Conservation (phyloP, 176 grass and related monocot genomes). For the Guadua angustifolia region DNA sequence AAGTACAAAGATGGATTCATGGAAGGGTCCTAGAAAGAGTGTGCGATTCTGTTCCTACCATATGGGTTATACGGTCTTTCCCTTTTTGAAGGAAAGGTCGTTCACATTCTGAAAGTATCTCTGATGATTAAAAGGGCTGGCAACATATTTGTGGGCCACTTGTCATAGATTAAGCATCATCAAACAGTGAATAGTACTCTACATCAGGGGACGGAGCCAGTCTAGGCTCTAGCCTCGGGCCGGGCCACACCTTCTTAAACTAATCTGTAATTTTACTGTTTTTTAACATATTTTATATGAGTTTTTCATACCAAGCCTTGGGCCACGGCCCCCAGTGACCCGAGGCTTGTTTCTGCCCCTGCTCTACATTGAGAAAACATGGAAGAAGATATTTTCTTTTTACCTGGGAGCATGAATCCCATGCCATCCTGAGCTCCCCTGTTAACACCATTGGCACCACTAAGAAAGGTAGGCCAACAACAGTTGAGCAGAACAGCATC, state of each 20-base stretch:
- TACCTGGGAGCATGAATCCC: conserved; percentile 82
- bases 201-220: too few species aligned
- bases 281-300: too few species aligned
- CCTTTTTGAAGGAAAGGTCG: not conserved
- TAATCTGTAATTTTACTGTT: too few species aligned
- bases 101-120: conserved; percentile 22
- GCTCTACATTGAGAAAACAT: not conserved
- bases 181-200: not conserved
- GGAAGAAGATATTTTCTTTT: not conserved
- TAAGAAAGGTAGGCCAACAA: conserved; percentile 85
- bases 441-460: conserved; percentile 78
- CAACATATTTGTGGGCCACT: not conserved
- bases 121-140: not conserved
- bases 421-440: conserved; percentile 80
- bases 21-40: not conserved
- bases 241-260: too few species aligned
- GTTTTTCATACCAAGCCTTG: too few species aligned
- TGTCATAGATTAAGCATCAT: not conserved
- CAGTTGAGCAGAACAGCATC: conserved; percentile 93
- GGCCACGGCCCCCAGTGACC: too few species aligned
- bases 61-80: conserved; percentile 22
- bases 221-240: too few species aligned
- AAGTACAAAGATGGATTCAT: conserved; percentile 29
- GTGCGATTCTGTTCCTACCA: conserved; percentile 41
- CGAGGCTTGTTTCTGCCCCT: too few species aligned